These are phyloP conservation scores for Microsporum canis DNA, from an alignment of 2,329 filamentous ascomycete genomes.

Conservation along the genomic window DNA sequence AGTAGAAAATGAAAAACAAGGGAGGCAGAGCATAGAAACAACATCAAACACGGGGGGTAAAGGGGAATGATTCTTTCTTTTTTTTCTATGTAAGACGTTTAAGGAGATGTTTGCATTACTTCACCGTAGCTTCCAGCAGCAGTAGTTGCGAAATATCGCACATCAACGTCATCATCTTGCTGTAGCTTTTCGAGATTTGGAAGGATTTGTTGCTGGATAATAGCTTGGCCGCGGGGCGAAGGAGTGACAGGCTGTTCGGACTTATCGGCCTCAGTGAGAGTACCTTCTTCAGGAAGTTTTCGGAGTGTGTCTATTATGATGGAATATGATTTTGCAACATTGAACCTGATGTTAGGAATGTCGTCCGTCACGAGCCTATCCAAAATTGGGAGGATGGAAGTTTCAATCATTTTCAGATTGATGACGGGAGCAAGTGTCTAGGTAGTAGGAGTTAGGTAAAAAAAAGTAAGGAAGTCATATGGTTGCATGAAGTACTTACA, in stretches of 20 bases:
- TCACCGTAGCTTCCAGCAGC: slow-evolving; percentile 52
- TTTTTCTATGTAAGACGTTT: slow-evolving; percentile 15
- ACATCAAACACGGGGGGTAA: background rate
- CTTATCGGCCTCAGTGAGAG: slow-evolving; percentile 75
- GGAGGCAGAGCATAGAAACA: background rate
- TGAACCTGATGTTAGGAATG: slow-evolving; percentile 98
- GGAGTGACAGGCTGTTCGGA: slow-evolving; percentile 45
- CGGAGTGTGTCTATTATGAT: slow-evolving; percentile 85
- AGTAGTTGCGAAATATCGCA: slow-evolving; percentile 92
- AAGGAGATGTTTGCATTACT: slow-evolving; percentile 44
- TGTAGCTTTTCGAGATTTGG: slow-evolving; percentile 91
- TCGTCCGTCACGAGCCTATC: slow-evolving; percentile 87
- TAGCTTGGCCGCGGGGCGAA: slow-evolving; percentile 60
- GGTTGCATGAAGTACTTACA: slow-evolving; percentile 47
- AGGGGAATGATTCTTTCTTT: slow-evolving; percentile 5
- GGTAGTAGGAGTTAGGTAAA: slow-evolving; percentile 9
- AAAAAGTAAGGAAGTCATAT: background rate
- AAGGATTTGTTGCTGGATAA: slow-evolving; percentile 76
- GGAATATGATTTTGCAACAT: slow-evolving; percentile 94
- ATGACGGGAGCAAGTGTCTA: slow-evolving; percentile 90
- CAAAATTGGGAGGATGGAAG: slow-evolving; percentile 89
- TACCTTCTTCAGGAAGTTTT: slow-evolving; percentile 78
- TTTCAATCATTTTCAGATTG: slow-evolving; percentile 82
- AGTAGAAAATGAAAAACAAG: background rate
- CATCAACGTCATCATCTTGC: slow-evolving; percentile 94